phyloP scores from a whole-genome alignment of 2,329 filamentous ascomycete species.

The Colletotrichum sp. region DNA sequence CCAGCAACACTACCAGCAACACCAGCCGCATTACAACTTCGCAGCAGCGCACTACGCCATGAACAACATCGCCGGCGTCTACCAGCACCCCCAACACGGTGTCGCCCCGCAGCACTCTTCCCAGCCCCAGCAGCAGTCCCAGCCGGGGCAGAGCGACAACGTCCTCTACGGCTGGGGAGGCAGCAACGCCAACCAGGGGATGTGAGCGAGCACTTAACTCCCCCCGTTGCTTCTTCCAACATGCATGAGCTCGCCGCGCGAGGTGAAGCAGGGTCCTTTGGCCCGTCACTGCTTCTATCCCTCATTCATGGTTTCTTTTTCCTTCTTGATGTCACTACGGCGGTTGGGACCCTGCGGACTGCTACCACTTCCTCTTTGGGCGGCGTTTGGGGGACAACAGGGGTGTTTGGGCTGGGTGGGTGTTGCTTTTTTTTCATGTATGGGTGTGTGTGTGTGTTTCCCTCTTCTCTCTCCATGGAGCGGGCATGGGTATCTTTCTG shows the following conservation, averaged over 20 bases:
- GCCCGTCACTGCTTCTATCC: neutral
- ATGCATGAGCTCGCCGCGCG: neutral
- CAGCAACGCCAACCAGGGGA: neutral
- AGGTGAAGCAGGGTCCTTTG: neutral
- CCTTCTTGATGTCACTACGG: neutral
- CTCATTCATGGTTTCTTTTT: neutral
- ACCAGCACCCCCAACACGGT: neutral
- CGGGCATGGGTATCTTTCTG: neutral
- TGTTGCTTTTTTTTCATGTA: neutral
- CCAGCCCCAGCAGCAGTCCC: neutral
- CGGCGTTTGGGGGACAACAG: neutral
- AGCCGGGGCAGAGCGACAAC: neutral
- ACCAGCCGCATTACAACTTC: neutral
- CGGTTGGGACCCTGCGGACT: neutral
- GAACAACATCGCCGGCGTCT: constrained; percentile 12
- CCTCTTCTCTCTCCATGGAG: neutral
- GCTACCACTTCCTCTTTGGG: neutral
- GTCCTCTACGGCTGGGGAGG: constrained; percentile 8
- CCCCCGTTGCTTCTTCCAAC: neutral
- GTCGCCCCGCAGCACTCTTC: neutral
- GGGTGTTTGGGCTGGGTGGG: neutral
- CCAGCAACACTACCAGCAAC: neutral
- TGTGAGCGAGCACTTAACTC: neutral
- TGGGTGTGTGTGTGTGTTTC: neutral
- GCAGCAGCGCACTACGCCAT: constrained; percentile 1